These are phyloP conservation scores for Schizosaccharomyces japonicus DNA, from an alignment of 805 yeast genomes.

Conservation along the genomic window DNA sequence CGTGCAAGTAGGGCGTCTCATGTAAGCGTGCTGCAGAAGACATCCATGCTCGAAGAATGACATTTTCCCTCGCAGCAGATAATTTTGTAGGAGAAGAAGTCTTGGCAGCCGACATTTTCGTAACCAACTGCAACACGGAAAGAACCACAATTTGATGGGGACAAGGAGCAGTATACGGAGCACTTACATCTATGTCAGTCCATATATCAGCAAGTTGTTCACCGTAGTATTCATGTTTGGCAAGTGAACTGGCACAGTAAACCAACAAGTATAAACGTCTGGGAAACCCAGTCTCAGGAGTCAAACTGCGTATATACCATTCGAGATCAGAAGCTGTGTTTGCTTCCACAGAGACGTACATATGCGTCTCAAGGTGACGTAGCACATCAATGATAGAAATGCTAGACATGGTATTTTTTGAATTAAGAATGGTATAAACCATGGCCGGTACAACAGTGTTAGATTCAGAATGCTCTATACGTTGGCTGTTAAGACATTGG, in stretches of 20 bases:
- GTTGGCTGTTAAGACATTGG: neutral
- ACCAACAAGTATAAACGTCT: neutral
- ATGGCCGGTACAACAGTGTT: neutral
- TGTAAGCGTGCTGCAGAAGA: neutral
- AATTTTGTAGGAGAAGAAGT: neutral
- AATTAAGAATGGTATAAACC: neutral
- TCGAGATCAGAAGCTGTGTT: neutral
- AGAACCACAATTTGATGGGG: neutral
- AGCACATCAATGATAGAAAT: conserved; percentile 1
- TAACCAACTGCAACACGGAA: neutral
- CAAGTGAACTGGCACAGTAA: neutral
- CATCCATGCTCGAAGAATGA: neutral
- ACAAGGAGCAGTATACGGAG: neutral
- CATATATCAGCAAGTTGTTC: neutral
- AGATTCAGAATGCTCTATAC: neutral
- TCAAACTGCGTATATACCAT: neutral
- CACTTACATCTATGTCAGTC: neutral
- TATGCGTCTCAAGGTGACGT: neutral
- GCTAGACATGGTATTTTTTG: neutral
- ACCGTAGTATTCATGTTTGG: neutral
- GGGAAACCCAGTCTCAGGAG: neutral
- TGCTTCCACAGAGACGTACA: neutral
- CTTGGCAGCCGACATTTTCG: neutral
- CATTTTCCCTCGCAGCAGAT: neutral
- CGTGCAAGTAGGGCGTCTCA: neutral